Base-by-base conservation (phyloP, 345 rosid species). In the Excoecaria cochinchinensis region DNA sequence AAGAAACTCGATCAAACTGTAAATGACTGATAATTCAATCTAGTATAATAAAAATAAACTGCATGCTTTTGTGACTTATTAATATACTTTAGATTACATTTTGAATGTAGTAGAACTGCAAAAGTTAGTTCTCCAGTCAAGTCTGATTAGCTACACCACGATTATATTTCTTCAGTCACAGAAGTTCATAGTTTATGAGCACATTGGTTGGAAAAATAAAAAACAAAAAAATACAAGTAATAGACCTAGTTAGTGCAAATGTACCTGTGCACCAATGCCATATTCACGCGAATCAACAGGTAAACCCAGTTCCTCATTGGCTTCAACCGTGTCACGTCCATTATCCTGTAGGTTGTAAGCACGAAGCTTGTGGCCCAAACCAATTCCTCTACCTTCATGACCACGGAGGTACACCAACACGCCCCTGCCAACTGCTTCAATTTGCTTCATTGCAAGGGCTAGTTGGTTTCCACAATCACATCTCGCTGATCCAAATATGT, bases 181-280 rank as follows among this genome's bases (percentile, higher is more conserved):
- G 15, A 53, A 53, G 57, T 8, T 44, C 48, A 8, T 6, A 44
- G 48, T 4, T 44, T 10, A 44, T 44, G 5, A 44, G 48, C 10
- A 1, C 10, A 44, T 6, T 44, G 48, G 48, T 44, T 44, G 48
- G 10, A 4, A 5, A 44, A 44, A 44, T 6, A 5, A 44, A 3
- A 44, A 44, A 44, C 10, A 44, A 44, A 44, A 6, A 44, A 44
- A 44, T 44, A 44, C 7, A 44, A 44, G 9, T 0, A 44, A 44
- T 44, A 44, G 9, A 5, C 8, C 48, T 44, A 44, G 48, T 6
- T 44, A 44, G 7, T 6, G 7, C 48, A 44, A 8, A 6, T 44
- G 10, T 90, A 93, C 98, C 97, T 89, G 95, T 56, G 98, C 98
- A 48, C 95, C 98, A 62, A 93, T 88, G 63, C 98, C 97, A 71